Percentiles rank a stretch among this genome's conserved stretches.
Evolutionary conservation across 768 basidiomycete genomes (phyloP).

Genomic region (Hemileccinum rubropunctum): DNA sequence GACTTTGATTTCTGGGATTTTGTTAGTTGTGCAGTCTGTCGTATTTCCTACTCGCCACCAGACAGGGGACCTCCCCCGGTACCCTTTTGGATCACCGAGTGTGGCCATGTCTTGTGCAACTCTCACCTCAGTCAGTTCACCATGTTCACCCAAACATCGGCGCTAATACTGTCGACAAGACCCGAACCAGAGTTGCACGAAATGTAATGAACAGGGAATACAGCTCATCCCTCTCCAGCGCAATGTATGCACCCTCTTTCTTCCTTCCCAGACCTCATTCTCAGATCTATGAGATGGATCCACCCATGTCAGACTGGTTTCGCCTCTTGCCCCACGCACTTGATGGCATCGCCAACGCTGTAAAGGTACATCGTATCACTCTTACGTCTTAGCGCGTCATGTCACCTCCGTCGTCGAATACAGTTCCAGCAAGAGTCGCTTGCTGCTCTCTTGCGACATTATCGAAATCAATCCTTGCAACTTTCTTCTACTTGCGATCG

Average conservation of each 20-base stretch:
- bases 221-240: conserved; percentile 71
- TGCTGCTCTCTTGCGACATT: conserved; percentile 62
- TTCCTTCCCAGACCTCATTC: neutral
- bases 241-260: conserved; percentile 47
- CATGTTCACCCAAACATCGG: neutral
- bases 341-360: conserved; percentile 63
- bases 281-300: conserved; percentile 57
- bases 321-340: conserved; percentile 56
- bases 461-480: conserved; percentile 56
- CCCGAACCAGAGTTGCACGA: conserved; percentile 70
- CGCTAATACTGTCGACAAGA: conserved; percentile 38
- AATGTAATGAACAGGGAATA: conserved; percentile 61
- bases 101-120: conserved; percentile 85
- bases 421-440: conserved; percentile 82
- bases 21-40: conserved; percentile 67
- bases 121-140: conserved; percentile 67
- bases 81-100: conserved; percentile 89
- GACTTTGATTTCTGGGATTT: conserved; percentile 79
- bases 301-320: conserved; percentile 85
- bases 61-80: conserved; percentile 50
- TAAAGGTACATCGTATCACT: conserved; percentile 46
- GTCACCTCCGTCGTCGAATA: neutral
- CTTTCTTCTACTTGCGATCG: conserved; percentile 32
- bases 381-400: neutral
- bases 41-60: conserved; percentile 57